Evolutionary conservation across 176 grass and related monocot species (phyloP).

Genomic region (Dendrocalamus sinicus): DNA sequence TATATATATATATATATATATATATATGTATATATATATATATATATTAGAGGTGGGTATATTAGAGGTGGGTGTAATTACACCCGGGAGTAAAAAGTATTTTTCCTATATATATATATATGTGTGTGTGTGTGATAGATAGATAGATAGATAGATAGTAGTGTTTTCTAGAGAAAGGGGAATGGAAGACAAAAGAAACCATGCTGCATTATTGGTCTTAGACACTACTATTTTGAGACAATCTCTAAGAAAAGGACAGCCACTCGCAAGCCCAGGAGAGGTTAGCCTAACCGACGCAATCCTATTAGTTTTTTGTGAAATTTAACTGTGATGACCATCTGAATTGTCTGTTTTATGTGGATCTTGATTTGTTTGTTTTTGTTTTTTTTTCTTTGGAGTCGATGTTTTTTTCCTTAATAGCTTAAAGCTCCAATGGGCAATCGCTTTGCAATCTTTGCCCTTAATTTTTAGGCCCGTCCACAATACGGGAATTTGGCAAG

Average conservation of each 20-base stretch:
- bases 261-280: slow-evolving; percentile 30
- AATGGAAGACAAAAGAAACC: slow-evolving; percentile 8
- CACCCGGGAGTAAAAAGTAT: too few species aligned
- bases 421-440: background rate
- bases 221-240: slow-evolving; percentile 34
- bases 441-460: background rate
- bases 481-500: background rate
- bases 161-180: slow-evolving; percentile 12
- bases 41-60: too few species aligned
- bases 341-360: slow-evolving; percentile 15
- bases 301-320: background rate
- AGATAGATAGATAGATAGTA: too few species aligned
- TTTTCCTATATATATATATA: too few species aligned
- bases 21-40: too few species aligned
- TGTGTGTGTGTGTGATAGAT: too few species aligned
- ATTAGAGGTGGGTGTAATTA: too few species aligned
- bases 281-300: slow-evolving; percentile 35
- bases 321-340: background rate
- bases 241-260: slow-evolving; percentile 49
- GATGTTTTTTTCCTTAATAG: too few species aligned
- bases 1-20: too few species aligned
- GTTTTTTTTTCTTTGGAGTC: too few species aligned
- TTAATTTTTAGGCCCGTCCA: background rate
- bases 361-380: background rate
- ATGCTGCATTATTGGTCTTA: slow-evolving; percentile 45